Evolutionary conservation across 2,329 filamentous ascomycete species (phyloP), one percentile per base, ranked within the genome.

Genomic region (Aspergillus uvarum): DNA sequence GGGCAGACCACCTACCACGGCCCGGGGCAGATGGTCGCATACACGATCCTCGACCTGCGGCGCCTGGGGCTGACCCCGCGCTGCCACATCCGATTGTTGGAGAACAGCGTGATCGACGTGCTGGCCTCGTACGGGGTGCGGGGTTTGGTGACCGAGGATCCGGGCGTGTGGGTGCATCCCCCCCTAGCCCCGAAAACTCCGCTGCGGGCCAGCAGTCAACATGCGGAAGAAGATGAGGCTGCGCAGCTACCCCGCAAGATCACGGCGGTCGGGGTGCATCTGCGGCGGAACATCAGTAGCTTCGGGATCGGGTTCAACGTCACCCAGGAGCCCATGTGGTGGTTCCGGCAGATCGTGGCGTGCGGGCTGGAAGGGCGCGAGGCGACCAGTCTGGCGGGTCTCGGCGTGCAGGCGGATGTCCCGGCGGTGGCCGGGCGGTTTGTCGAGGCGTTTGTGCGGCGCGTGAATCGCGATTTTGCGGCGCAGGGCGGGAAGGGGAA

Each of bases 1-100:
- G 95, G 95, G 0, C 87, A 96, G 65, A 93, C 91, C 0, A 98
- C 95, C 2, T 98, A 96, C 79, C 95, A 99, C 74, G 95, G 94
- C 0, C 95, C 94, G 0, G 94, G 94, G 0, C 95, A 99, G 74
- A 79, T 96, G 52, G 90, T 97, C 38, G 86, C 93, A n/a, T 99
- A 96, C 81, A 92, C 94, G 3, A 86, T 97, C 54, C 74, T 96
- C n/a, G 92, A 96, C 74, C 83, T 98, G 59, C 86, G 85, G 57
- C 82, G 84, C 11, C 84, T 92, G 65, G 77, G 79, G 0, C 79
- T 95, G 21, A 87, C 85, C 4, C 89, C 95, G 12, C 81, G 91
- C 19, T 85, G 85, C 62, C 96, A 96, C 76, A 89, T 96, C 5
- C 83, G 86, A 38, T 76, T 92, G 32, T 82, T 99, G 1, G 93